Evolutionary conservation across 2,329 filamentous ascomycete species (phyloP).

Genomic region (Leptographium flavum): DNA sequence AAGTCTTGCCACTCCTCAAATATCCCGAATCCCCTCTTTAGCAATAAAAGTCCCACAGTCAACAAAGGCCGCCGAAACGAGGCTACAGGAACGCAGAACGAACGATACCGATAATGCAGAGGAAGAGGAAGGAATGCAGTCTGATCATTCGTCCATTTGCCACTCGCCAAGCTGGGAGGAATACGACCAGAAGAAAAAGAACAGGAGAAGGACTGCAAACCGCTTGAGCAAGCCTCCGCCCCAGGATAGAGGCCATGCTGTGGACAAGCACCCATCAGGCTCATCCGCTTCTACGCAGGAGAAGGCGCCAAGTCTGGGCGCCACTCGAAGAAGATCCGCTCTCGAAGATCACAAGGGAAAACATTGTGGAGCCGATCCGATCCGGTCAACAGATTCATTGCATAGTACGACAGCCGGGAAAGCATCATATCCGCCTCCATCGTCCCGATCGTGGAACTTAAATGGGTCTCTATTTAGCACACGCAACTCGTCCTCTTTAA

Average conservation of each 20-base stretch:
- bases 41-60: slow-evolving; percentile 18
- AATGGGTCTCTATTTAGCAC: slow-evolving; percentile 11
- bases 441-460: slow-evolving; percentile 18
- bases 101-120: slow-evolving; percentile 6
- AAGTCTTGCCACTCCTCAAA: not conserved
- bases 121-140: slow-evolving; percentile 15
- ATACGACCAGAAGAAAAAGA: slow-evolving; percentile 37
- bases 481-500: slow-evolving; percentile 8
- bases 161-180: slow-evolving; percentile 50
- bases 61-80: slow-evolving; percentile 1
- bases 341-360: too few species aligned
- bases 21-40: slow-evolving; percentile 12
- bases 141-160: slow-evolving; percentile 37
- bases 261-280: slow-evolving; percentile 1
- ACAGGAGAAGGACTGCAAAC: slow-evolving; percentile 21
- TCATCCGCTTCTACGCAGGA: slow-evolving; percentile 1
- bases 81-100: not conserved
- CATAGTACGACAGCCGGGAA: not conserved
- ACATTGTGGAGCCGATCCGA: too few species aligned
- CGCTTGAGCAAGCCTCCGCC: slow-evolving; percentile 25
- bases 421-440: slow-evolving; percentile 15
- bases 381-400: not conserved
- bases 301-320: too few species aligned
- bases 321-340: too few species aligned
- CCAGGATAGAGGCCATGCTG: too few species aligned